Conservation (phyloP, 1,284 basidiomycete genomes). For the Calocybe gambosa region DNA sequence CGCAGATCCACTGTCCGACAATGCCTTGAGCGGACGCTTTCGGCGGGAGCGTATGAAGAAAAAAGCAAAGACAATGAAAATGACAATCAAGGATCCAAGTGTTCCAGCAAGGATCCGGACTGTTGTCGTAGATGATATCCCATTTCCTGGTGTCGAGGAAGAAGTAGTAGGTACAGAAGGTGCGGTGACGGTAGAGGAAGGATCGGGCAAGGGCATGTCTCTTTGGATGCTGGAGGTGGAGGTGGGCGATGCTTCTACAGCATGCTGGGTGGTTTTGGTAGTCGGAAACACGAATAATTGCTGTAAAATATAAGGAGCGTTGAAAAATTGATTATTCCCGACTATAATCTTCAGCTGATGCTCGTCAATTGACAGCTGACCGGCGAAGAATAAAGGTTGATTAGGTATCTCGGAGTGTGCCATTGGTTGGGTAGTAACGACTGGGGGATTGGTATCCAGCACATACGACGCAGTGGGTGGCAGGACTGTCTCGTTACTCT, state of each 20-base stretch:
- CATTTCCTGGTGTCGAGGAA: background rate
- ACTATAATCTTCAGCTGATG: conserved; percentile 36
- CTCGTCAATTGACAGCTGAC: conserved; percentile 21
- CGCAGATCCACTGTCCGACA: background rate
- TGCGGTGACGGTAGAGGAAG: background rate
- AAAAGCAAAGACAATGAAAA: conserved; percentile 16
- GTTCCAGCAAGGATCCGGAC: conserved; percentile 21
- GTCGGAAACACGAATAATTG: conserved; percentile 30
- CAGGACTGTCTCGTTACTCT: conserved; percentile 26
- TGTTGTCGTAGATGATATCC: conserved; percentile 8
- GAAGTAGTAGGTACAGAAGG: background rate
- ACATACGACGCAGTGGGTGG: conserved; percentile 35
- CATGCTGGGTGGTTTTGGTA: conserved; percentile 13
- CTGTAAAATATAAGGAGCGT: conserved; percentile 32
- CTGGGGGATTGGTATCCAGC: conserved; percentile 27
- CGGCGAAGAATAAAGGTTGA: conserved; percentile 37
- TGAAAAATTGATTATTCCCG: conserved; percentile 17
- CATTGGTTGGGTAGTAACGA: conserved; percentile 29
- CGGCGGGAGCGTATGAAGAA: conserved; percentile 17
- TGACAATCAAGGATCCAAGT: conserved; percentile 20
- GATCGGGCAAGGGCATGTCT: too few species aligned
- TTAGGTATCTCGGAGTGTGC: conserved; percentile 27
- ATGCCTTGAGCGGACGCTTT: background rate
- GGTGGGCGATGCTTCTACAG: conserved; percentile 14
- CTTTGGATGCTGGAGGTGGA: conserved; percentile 10